Percentiles rank a stretch among this genome's conserved stretches.
phyloP scores from a whole-genome alignment of 345 rosid species.

The Citrus reticulata region DNA sequence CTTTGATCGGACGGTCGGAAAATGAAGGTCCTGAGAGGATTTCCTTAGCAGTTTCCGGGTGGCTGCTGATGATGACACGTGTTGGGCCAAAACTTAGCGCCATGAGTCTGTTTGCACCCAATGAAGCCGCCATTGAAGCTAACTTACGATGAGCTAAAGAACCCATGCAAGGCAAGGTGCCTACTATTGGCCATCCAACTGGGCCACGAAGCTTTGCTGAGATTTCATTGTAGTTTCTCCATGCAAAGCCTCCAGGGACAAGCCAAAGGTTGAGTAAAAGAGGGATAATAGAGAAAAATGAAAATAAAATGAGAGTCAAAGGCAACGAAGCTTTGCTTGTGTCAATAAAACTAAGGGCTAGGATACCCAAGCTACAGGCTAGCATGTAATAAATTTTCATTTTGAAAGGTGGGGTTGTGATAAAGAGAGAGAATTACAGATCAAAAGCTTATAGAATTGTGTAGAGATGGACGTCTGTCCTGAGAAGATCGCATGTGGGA shows the following conservation, averaged over 20 bases:
- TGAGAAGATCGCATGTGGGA: constrained; percentile 22
- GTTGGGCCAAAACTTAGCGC: constrained; percentile 51
- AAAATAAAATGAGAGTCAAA: constrained; percentile 21
- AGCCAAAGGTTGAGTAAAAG: constrained; percentile 34
- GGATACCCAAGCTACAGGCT: constrained; percentile 8
- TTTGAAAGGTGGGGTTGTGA: no score
- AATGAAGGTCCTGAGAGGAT: constrained; percentile 51
- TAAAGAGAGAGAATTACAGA: not conserved
- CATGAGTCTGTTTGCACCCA: constrained; percentile 50
- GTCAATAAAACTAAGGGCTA: constrained; percentile 6
- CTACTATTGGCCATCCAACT: constrained; percentile 50
- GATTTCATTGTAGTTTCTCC: constrained; percentile 39
- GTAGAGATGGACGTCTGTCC: constrained; percentile 22
- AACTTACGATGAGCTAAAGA: constrained; percentile 55
- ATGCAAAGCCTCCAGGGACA: constrained; percentile 67
- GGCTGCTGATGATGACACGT: constrained; percentile 50
- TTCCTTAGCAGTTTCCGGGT: constrained; percentile 57
- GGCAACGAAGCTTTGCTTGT: constrained; percentile 23
- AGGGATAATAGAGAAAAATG: constrained; percentile 17
- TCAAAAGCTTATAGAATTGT: constrained; percentile 15
- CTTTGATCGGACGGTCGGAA: constrained; percentile 57
- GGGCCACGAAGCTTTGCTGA: constrained; percentile 41
- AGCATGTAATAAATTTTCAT: constrained; percentile 27
- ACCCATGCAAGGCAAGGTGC: constrained; percentile 53
- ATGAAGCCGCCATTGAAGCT: constrained; percentile 41